phyloP scores from a whole-genome alignment of 2,329 filamentous ascomycete genomes.

The Tolypocladium pustulatum region DNA sequence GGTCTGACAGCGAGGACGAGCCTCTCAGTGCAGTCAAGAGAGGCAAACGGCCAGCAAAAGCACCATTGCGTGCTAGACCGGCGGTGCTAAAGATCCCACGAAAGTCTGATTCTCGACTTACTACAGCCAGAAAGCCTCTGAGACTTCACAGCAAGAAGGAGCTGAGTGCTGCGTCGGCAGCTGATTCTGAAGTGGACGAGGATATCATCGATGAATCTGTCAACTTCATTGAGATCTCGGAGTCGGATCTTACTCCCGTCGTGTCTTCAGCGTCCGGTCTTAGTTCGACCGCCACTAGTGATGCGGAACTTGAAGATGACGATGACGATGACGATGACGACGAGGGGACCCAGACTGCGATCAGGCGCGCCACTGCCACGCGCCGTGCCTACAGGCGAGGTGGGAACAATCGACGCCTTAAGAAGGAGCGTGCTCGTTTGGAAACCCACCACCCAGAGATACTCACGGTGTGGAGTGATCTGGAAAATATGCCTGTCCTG shows the following conservation, averaged over 20 bases:
- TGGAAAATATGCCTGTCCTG: conserved; percentile 59
- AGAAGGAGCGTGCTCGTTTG: conserved; percentile 52
- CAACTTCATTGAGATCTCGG: background rate
- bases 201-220: background rate
- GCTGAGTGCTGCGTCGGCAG: background rate
- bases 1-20: conserved; percentile 17
- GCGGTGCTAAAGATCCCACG: background rate
- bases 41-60: conserved; percentile 5
- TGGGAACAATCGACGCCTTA: conserved; percentile 14
- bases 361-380: conserved; percentile 11
- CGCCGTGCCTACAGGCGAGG: conserved; percentile 23
- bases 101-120: background rate
- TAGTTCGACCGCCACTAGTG: conserved; percentile 9
- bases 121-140: background rate
- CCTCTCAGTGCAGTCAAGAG: conserved; percentile 12
- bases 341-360: background rate
- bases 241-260: background rate
- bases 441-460: conserved; percentile 70
- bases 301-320: conserved; percentile 3
- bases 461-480: conserved; percentile 71
- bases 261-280: conserved; percentile 3
- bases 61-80: background rate
- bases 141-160: background rate
- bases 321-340: conserved; percentile 7
- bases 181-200: background rate